Evolutionary conservation across 2,329 filamentous ascomycete species (phyloP), one percentile per base, ranked within the genome.

Genomic region (Pyrenochaeta sp.): DNA sequence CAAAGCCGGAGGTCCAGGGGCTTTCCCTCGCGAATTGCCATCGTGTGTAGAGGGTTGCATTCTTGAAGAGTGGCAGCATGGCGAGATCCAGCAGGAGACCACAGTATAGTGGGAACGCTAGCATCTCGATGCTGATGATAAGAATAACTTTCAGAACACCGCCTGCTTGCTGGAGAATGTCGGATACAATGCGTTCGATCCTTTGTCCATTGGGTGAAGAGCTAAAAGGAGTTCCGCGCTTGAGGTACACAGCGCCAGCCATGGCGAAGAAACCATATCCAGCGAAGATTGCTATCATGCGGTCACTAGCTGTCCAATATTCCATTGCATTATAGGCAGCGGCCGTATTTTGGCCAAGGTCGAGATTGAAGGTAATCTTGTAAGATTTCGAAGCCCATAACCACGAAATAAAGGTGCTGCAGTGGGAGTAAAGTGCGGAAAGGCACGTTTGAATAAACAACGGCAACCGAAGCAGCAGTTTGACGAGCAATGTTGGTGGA

Each of bases 91-190:
- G 84, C 2, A 99, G 81, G 23, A 96, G 79, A 4, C 94, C 94
- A 63, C 94, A 99, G 69, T 99, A 99, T 1, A 99, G 79, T 0
- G 94, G 94, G 65, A 99, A 99, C 6, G 92, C 85, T 23, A 99
- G 85, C 94, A 99, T 99, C 74, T 99, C 94, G 60, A 99, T 99
- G 54, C 92, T 94, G 55, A 99, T 99, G 62, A 99, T 97, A 48
- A 97, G 76, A 36, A 99, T 96, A 15, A 99, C 94, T 71, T 99
- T 99, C 79, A 96, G 85, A 7, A 99, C 93, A 10, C 95, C 94
- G 28, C 94, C 95, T 34, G 94, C 94, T 77, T 99, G 95, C 52
- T 91, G 87, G 15, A 99, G 79, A 1, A 86, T 81, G 52, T 97
- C 93, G 17, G 93, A 87, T 28, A 96, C 72, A 6, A 86, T 81